phyloP scores from a whole-genome alignment of 345 rosid genomes.

The Hypericum perforatum region DNA sequence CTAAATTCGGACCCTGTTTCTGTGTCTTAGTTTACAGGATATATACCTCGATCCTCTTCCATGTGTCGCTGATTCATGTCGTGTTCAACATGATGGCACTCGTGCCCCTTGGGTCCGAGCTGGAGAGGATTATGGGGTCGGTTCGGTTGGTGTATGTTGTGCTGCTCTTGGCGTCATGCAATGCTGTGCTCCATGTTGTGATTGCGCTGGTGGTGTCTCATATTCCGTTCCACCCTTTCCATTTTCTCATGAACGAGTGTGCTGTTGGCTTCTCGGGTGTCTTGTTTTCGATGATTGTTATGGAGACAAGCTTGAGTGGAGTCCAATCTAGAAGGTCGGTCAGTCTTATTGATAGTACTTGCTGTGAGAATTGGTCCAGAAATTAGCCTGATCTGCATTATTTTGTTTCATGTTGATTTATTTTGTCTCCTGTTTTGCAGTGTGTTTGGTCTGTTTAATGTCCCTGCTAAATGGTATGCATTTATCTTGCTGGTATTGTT shows the following conservation, averaged over 20 bases:
- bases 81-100: constrained; percentile 93
- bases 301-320: constrained; percentile 93
- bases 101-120: constrained; percentile 91
- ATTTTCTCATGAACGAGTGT: constrained; percentile 57
- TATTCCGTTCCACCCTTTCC: constrained; percentile 43
- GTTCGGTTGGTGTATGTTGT: constrained; percentile 62
- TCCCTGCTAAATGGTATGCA: constrained; percentile 89
- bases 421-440: constrained; percentile 40
- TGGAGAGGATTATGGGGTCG: constrained; percentile 98
- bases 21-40: constrained; percentile 72
- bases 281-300: constrained; percentile 84
- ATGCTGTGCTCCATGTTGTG: constrained; percentile 68
- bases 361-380: not conserved
- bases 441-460: constrained; percentile 93
- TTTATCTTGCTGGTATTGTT: constrained; percentile 65
- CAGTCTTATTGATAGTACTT: not conserved
- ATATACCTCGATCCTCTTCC: constrained; percentile 68
- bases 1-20: too few species aligned
- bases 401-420: not conserved
- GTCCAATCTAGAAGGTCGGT: constrained; percentile 75
- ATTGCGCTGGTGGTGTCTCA: constrained; percentile 52
- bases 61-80: constrained; percentile 86
- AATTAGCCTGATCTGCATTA: too few species aligned
- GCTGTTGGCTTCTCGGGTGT: constrained; percentile 92
- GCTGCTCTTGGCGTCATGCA: constrained; percentile 70